Evolutionary conservation across 305 asterid species (phyloP), one percentile per base, ranked within the genome.

Genomic region (Fraxinus sp.): DNA sequence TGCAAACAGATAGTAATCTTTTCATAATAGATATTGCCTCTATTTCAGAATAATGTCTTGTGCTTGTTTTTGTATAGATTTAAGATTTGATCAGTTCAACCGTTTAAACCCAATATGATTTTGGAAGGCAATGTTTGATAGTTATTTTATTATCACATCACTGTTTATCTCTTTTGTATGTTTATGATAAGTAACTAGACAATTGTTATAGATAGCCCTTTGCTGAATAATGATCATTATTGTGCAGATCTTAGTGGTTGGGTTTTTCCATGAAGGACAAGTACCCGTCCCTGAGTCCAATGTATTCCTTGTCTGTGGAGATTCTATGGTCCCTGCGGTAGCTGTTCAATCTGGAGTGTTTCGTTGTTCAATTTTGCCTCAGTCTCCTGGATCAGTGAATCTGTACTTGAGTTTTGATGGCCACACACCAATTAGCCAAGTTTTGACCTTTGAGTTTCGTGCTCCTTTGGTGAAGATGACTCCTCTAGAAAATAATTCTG

Each of bases 321-420:
- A 90, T 87, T 87, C 85, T 75, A 78, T 92, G 84, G 83, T 84
- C 86, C 93, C 91, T 46, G 91, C 88, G 41, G 91, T 90, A 89
- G 83, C 88, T 79, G 88, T 93, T 80, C 98, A 93, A 83, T 83
- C 90, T 55, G 99, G 98, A 82, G 98, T 97, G 16, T 95, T 88
- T 87, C 95, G 98, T 35, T 92, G 93, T 90, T 64, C 89, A 22
- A 36, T 97, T 83, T 77, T 92, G 6, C 93, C 98, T 79, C 97
- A 92, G 81, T 76, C 89, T 82, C 97, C 99, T 41, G 95, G 93
- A 80, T 75, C 85, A 46, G 93, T 87, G 79, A 87, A 90, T 83
- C 88, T 97, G 18, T 97, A 87, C 88, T 81, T 97, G 88, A 95
- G 97, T 70, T 85, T 90, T 75, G 97, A 97, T 79, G 99, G 98